Evolutionary conservation across 1,284 basidiomycete species (phyloP), one percentile per base, ranked within the genome.

Genomic region (Wolfiporia cocos): DNA sequence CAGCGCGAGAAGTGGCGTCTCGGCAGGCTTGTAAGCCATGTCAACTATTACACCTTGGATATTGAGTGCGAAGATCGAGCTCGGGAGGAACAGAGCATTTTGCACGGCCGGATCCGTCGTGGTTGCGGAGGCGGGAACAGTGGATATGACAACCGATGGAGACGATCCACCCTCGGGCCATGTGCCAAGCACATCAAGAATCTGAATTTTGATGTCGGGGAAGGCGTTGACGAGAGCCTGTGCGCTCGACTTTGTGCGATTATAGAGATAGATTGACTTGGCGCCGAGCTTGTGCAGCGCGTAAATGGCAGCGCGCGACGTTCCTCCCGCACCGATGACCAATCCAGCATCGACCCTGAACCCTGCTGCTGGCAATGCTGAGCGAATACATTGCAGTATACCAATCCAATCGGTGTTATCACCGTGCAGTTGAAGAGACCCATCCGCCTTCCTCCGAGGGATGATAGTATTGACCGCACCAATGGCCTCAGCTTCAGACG

Each of bases 381-480:
- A 64, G 37, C 53, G 70, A 34, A 78, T 71, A 34, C 78, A 74
- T 17, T 80, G 70, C 20, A 72, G 72, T 51, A 97, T 94, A 0
- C 90, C 93, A 38, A 86, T 64, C 84, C 92, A 96, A 59, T 96
- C 93, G 0, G 92, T 95, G 65, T 97, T 97, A 57, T 96, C 92
- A 1, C 94, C 93, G 38, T 78, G 69, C 22, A 97, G 68, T 19
- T 69, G 63, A 3, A 70, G 67, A 12, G 68, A 63, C 1, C 77
- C 76, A 39, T 73, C 69, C 2, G 64, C 58, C 24, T 52, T 56
- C 24, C 51, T 46, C 31, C 53, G 54, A 5, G 87, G 84, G 17
- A 93, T 74, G 58, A 96, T 77, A 19, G 93, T 97, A 65, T 97
- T 96, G 51, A 96, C 90, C 0, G 93, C 93, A 1, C 93, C 93